A percentile compares a stretch with the other conserved stretches of the same genome.
These are phyloP conservation scores for Sarcodon sp. DNA, from an alignment of 768 basidiomycete species.

Conservation along the genomic window DNA sequence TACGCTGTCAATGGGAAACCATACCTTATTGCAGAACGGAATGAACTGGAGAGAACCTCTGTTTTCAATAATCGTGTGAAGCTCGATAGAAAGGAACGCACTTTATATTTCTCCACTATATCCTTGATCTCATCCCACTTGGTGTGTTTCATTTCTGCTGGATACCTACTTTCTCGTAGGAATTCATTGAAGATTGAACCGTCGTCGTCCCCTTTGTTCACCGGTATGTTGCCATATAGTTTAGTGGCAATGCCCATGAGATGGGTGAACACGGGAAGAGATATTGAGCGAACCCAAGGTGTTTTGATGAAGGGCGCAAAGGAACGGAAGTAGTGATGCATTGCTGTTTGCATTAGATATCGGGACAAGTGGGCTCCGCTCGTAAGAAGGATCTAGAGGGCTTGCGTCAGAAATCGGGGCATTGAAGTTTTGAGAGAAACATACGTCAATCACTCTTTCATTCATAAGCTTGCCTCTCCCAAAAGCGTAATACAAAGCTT, in stretches of 20 bases:
- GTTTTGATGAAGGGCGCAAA: constrained; percentile 66
- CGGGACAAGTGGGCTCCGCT: constrained; percentile 72
- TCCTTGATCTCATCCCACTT: constrained; percentile 54
- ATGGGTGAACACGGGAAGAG: constrained; percentile 46
- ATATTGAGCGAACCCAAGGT: constrained; percentile 56
- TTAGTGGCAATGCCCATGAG: constrained; percentile 47
- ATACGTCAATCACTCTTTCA: constrained; percentile 57
- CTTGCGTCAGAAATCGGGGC: background rate
- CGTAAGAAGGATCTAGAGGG: constrained; percentile 50
- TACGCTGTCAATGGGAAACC: background rate
- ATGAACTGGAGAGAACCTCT: constrained; percentile 40
- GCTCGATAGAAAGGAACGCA: constrained; percentile 18
- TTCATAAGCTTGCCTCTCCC: constrained; percentile 55
- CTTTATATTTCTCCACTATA: constrained; percentile 60
- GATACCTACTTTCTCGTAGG: constrained; percentile 56
- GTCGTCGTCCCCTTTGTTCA: constrained; percentile 66
- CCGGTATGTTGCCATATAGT: constrained; percentile 53
- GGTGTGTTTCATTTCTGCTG: constrained; percentile 42
- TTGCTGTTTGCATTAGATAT: constrained; percentile 66
- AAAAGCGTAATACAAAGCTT: constrained; percentile 67
- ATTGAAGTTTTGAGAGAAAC: constrained; percentile 12
- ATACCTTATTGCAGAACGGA: constrained; percentile 61
- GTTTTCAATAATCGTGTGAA: constrained; percentile 3
- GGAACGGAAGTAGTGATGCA: constrained; percentile 69
- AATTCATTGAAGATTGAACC: constrained; percentile 51